These are phyloP conservation scores for Candida lessepsii DNA, from an alignment of 805 yeast genomes.

Conservation along the genomic window DNA sequence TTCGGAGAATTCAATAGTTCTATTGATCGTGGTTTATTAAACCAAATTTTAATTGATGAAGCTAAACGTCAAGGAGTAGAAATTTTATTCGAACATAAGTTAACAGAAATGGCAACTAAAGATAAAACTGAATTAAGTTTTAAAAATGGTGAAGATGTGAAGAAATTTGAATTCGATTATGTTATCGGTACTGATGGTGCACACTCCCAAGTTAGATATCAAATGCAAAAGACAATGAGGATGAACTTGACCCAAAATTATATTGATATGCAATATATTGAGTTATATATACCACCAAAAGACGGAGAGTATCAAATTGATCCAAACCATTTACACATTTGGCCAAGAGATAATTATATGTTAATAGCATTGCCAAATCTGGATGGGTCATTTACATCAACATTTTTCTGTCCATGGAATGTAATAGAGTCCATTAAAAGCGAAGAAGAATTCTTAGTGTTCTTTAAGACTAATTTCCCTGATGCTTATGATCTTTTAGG, in stretches of 20 bases:
- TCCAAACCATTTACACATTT: slow-evolving; percentile 81
- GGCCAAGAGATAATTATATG: slow-evolving; percentile 90
- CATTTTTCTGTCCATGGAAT: slow-evolving; percentile 81
- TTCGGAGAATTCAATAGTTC: slow-evolving; percentile 84
- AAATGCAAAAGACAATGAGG: slow-evolving; percentile 61
- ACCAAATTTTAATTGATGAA: slow-evolving; percentile 63
- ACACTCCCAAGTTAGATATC: slow-evolving; percentile 68
- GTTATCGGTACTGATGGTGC: slow-evolving; percentile 88
- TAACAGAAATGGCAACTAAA: slow-evolving; percentile 39
- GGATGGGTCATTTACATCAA: slow-evolving; percentile 86
- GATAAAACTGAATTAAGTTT: slow-evolving; percentile 25
- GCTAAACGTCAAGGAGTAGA: slow-evolving; percentile 45
- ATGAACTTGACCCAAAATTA: slow-evolving; percentile 75
- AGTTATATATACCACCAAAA: slow-evolving; percentile 69
- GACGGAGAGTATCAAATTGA: slow-evolving; percentile 47
- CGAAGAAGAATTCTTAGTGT: slow-evolving; percentile 45
- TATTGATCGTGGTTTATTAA: slow-evolving; percentile 72
- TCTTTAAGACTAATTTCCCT: slow-evolving; percentile 62
- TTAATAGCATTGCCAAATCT: slow-evolving; percentile 82
- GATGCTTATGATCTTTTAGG: slow-evolving; percentile 77
- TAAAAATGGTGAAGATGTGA: slow-evolving; percentile 15
- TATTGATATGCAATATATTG: slow-evolving; percentile 81
- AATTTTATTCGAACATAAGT: slow-evolving; percentile 55
- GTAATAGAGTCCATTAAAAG: slow-evolving; percentile 53
- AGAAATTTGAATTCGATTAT: slow-evolving; percentile 46